Evolutionary conservation across 345 rosid species (phyloP), one percentile per base, ranked within the genome.

Genomic region (Salix udensis): DNA sequence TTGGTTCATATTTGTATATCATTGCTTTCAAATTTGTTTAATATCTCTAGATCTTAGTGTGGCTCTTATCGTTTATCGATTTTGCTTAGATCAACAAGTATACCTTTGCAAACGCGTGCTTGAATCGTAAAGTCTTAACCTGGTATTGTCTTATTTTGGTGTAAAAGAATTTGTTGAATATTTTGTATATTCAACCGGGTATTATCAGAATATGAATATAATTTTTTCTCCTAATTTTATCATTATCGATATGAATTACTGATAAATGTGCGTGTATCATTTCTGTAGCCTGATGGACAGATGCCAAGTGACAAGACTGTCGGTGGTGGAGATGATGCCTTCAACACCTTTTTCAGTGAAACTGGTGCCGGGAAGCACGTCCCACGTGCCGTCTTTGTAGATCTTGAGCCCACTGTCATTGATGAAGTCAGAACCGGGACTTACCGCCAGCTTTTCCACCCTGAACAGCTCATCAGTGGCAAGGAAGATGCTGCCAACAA

Each of bases 401-500:
- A 79, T 79, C 82, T 79, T 37, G 82, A 79, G 70, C 82, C 82
- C 34, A 79, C 74, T 68, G 82, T 79, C 66, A 79, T 79, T 37
- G 82, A 79, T 68, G 82, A 79, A 52, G 78, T 79, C 16, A 73
- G 82, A 31, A 69, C 82, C 7, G 82, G 82, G 19, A 50, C 82
- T 39, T 79, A 74, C 69, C 82, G 82, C 28, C 82, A 79, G 40
- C 77, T 79, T 24, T 79, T 79, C 74, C 82, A 79, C 74, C 82
- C 82, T 0, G 82, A 79, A 42, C 82, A 79, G 65, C 82, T 79
- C 65, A 79, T 79, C 40, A 79, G 82, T n/a, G 82, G 82, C 82
- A 79, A 79, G 69, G 82, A 79, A 48, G 82, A 79, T 62, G 82
- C 82, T 26, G 82, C 82, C 77, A 79, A 79, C 82, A 79, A 79